Evolutionary conservation across 192 early-diverging fungal species (phyloP), one percentile per base, ranked within the genome.

Genomic region (Coemansia sp.): DNA sequence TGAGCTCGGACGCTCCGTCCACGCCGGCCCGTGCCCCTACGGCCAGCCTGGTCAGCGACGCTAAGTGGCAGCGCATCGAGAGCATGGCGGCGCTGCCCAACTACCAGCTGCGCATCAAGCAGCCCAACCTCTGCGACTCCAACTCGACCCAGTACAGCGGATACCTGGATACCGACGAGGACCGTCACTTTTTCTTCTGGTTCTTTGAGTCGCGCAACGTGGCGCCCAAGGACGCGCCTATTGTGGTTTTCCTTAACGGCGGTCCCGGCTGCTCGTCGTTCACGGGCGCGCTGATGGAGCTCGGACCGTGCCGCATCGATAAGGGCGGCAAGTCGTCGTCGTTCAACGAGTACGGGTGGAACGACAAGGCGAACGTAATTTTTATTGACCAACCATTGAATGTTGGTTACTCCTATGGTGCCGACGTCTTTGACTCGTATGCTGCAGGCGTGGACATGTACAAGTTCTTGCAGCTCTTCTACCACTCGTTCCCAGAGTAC

Each of bases 191-290:
- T 65, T 94, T 92, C 82, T 95, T 92, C 73, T 95, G 92, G 91
- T 98, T 99, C 85, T 98, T 99, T 74, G 95, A 95, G 73, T 89
- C 91, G 6, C 90, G 92, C 61, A 82, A 83, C 58, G 75, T 88
- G 16, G 60, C 71, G 60, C 82, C 72, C 23, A 65, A 68, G 29
- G 65, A 74, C 21, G 95, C 94, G 59, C 95, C 95, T 5, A 68
- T 89, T 22, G 62, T 88, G 1, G 72, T 93, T 45, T 91, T 88
- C 84, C 71, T 93, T 58, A 93, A 92, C 54, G 91, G 91, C 30
- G 92, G 92, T 5, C 92, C 92, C 16, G 92, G 92, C 19, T 92
- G 92, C 71, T 84, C 82, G 38, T 94, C 88, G 5, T 77, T 89
- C 35, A 91, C 88, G 4, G 89, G 89, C 5, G 69, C 90, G 52